Evolutionary conservation across 352 stramenopile genomes (phyloP), one percentile per base, ranked within the genome.

Genomic region (Thraustotheca clavata): DNA sequence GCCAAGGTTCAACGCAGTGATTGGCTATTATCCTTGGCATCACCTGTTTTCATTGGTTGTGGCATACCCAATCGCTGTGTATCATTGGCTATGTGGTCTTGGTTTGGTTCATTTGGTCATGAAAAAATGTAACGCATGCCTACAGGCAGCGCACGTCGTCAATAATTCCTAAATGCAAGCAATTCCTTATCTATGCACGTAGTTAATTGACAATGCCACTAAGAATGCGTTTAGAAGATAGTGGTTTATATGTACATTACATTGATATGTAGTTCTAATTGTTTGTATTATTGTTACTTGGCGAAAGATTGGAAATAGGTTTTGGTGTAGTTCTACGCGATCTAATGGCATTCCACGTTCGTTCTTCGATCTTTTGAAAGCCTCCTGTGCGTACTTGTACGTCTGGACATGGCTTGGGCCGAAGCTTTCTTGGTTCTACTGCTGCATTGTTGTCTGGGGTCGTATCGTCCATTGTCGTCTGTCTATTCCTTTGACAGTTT

Each of bases 331-430:
- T 52, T 1, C 55, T 38, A 20, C 55, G 32, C 2, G 35, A 12
- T n/a, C 55, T 38, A 38, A 22, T 63, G 55, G 52, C 29, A 12
- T 63, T 48, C 24, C 74, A 73, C 22, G 76, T 75, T 33, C 76
- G 69, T 65, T 91, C 83, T 50, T 89, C 77, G 63, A 91, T 91
- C 60, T 71, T 82, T 67, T 91, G 83, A 69, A 91, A 91, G 61
- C 83, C 83, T 49, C 79, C 79, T 2, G 80, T 91, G 38, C 80
- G 80, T 34, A 89, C 72, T 57, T 77, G 69, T 35, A 86, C 36
- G 49, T 88, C 80, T 26, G 86, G 75, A 67, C 82, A 91, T 22
- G 55, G 55, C 38, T 63, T 63, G 34, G 55, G 55, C 18, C 8
- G 26, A 2, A 52, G 24, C 43, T 52, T 52, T 9, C 11, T 14